Conservation (phyloP, 75 land plant genomes). For the Selaginella tamariscina region DNA sequence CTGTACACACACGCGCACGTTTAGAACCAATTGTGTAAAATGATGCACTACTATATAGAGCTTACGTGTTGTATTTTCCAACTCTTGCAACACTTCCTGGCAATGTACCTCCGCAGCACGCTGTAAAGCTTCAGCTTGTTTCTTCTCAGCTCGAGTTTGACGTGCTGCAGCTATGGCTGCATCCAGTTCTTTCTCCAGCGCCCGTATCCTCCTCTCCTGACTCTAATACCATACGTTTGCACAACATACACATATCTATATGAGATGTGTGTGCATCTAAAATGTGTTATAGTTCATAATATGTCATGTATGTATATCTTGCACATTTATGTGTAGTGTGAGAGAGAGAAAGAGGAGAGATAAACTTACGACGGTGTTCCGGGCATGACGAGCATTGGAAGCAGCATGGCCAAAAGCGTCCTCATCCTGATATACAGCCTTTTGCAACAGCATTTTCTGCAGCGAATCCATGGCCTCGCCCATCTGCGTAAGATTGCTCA, state of each 20-base stretch:
- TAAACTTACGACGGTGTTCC: constrained; percentile 44
- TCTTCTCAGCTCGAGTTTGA: constrained; percentile 78
- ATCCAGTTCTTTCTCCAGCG: constrained; percentile 84
- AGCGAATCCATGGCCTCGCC: constrained; percentile 49
- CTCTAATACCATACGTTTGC: constrained; percentile 28
- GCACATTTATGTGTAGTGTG: neutral
- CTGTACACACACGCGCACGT: constrained; percentile 25
- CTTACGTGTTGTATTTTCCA: constrained; percentile 92
- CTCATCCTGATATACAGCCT: constrained; percentile 80
- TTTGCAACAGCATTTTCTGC: constrained; percentile 54
- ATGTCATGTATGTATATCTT: neutral
- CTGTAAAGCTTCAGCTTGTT: constrained; percentile 74
- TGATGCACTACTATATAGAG: neutral
- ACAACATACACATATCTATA: neutral
- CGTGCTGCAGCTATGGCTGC: constrained; percentile 86
- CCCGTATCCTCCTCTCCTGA: constrained; percentile 76
- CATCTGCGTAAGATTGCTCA: constrained; percentile 60
- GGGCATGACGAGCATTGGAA: constrained; percentile 50
- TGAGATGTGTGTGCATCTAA: neutral
- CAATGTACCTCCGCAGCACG: constrained; percentile 69
- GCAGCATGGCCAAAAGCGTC: constrained; percentile 66
- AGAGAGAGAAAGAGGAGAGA: neutral
- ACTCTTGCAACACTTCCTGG: constrained; percentile 65
- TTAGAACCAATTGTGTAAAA: neutral
- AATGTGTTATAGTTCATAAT: neutral